A percentile compares a stretch with the other conserved stretches of the same genome.
These are phyloP conservation scores for Penicillium sp. DNA, from an alignment of 2,329 filamentous ascomycete genomes.

Conservation along the genomic window DNA sequence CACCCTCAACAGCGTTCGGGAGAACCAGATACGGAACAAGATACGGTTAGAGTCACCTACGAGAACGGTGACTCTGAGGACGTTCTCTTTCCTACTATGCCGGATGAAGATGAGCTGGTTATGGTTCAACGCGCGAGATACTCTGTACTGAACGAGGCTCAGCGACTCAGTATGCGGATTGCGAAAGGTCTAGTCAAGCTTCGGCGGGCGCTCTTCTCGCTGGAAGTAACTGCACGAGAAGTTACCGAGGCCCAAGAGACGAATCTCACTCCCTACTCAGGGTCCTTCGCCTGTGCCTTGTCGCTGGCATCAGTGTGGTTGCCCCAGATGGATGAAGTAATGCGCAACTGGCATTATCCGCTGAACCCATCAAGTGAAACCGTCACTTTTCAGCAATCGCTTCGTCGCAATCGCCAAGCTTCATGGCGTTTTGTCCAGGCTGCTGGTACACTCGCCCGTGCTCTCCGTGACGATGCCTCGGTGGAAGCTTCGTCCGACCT, in stretches of 20 bases:
- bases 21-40: slow-evolving; percentile 42
- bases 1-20: slow-evolving; percentile 53
- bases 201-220: slow-evolving; percentile 58
- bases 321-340: slow-evolving; percentile 59
- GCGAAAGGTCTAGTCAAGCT: slow-evolving; percentile 58
- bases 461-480: slow-evolving; percentile 46
- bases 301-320: slow-evolving; percentile 52
- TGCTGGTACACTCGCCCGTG: slow-evolving; percentile 58
- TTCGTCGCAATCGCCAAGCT: slow-evolving; percentile 58
- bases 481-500: background rate
- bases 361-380: slow-evolving; percentile 57
- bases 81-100: slow-evolving; percentile 50
- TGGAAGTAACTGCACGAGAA: slow-evolving; percentile 42
- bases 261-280: slow-evolving; percentile 36
- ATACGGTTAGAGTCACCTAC: slow-evolving; percentile 59
- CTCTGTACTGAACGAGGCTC: slow-evolving; percentile 53
- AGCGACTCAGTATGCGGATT: slow-evolving; percentile 57
- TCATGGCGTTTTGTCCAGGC: slow-evolving; percentile 65
- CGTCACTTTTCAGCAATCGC: slow-evolving; percentile 57
- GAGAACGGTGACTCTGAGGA: slow-evolving; percentile 63
- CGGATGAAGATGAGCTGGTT: slow-evolving; percentile 29
- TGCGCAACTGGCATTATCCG: slow-evolving; percentile 61
- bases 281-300: slow-evolving; percentile 45
- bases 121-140: slow-evolving; percentile 46
- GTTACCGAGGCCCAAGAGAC: slow-evolving; percentile 29